Percentiles rank a stretch among this genome's conserved stretches.
phyloP scores from a whole-genome alignment of 805 yeast genomes.

The Starmerella apis region DNA sequence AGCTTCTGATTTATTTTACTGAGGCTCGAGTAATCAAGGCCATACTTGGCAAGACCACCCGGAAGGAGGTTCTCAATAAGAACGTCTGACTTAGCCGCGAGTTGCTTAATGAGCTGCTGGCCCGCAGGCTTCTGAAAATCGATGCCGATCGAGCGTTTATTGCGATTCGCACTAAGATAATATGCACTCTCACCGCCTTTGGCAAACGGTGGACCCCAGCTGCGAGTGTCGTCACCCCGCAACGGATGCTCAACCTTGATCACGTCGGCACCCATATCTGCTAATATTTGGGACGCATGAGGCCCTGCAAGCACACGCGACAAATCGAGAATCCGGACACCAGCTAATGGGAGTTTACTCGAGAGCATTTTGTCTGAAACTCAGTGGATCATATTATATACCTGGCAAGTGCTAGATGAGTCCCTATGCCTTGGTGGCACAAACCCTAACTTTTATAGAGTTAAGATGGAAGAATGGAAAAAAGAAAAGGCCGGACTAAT shows the following conservation, averaged over 20 bases:
- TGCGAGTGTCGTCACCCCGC: constrained; percentile 37
- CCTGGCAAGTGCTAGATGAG: no score
- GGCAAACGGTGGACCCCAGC: constrained; percentile 40
- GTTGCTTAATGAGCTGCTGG: constrained; percentile 28
- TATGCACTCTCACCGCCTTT: constrained; percentile 34
- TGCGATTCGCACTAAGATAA: constrained; percentile 33
- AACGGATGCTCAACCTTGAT: constrained; percentile 36
- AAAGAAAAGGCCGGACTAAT: no score
- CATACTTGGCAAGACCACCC: constrained; percentile 32
- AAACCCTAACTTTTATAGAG: no score
- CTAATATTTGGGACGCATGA: constrained; percentile 34
- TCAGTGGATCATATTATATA: no score
- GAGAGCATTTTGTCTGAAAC: background rate
- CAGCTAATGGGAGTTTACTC: constrained; percentile 28
- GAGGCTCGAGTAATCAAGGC: constrained; percentile 31
- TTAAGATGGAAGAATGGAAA: no score
- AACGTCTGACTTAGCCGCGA: constrained; percentile 32
- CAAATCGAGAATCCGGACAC: constrained; percentile 33
- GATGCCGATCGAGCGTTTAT: constrained; percentile 34
- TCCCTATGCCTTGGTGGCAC: no score
- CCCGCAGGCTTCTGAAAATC: constrained; percentile 33
- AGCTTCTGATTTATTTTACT: constrained; percentile 26
- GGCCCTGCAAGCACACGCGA: constrained; percentile 39
- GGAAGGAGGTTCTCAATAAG: constrained; percentile 36
- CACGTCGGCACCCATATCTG: constrained; percentile 38